Evolutionary conservation across 2,329 filamentous ascomycete genomes (phyloP), one percentile per base, ranked within the genome.

Genomic region (Fusarium nurragi): DNA sequence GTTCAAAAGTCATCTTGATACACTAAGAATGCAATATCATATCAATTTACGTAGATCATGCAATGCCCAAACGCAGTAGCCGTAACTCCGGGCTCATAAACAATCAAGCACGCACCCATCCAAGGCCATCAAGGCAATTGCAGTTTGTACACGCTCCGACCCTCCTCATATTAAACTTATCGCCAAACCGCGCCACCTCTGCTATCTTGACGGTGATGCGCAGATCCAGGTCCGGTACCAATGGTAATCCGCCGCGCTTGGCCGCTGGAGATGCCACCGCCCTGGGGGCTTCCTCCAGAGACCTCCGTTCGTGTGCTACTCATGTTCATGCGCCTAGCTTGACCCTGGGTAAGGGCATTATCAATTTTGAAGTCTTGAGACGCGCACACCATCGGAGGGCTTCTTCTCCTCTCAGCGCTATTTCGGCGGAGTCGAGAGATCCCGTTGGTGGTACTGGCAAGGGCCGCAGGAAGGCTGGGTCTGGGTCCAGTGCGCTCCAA

Each of bases 291-390:
- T 44, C 69, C 65, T 16, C 67, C 65, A 12, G 58, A 40, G 2
- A 54, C 68, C 34, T 77, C 77, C 5, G 71, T 30, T 13, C 75
- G 73, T 58, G 80, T 66, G 60, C 78, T 79, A 32, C 81, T 79
- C 55, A 87, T 74, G 65, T 86, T 84, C 84, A 88, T 87, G 41
- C 85, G 79, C 49, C 85, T 76, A 21, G 84, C 85, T 69, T 88
- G 85, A 3, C 84, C 84, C 2, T 82, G 76, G 12, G 84, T 86
- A 62, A 87, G 78, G 5, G 76, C 73, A 58, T 77, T 75, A 22
- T 79, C 75, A 16, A 71, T 60, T 47, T 73, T 76, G 52, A 67
- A 68, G 21, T 83, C 79, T 3, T 78, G 76, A 3, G 84, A 81
- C 32, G 83, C 83, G 73, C 83, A 86, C 30, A 78, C 73, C 67